These are phyloP conservation scores for Penicillium coprophilum DNA, from an alignment of 495 filamentous ascomycete genomes.

Conservation along the genomic window DNA sequence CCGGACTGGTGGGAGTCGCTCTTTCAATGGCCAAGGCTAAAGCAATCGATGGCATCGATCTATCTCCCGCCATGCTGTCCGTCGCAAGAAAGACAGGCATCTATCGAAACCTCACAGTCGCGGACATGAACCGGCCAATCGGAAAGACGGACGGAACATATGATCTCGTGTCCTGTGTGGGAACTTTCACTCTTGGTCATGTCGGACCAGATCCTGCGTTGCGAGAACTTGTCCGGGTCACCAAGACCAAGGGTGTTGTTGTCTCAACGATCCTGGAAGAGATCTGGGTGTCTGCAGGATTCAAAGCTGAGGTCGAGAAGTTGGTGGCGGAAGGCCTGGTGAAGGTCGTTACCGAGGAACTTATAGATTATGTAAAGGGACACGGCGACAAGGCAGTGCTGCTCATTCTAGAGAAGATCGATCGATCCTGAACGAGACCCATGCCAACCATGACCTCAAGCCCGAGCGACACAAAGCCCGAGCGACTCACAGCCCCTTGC, in stretches of 20 bases:
- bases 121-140: constrained; percentile 39
- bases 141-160: constrained; percentile 34
- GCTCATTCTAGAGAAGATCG: constrained; percentile 34
- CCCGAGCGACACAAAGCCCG: constrained; percentile 6
- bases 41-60: constrained; percentile 45
- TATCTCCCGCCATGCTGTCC: constrained; percentile 44
- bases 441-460: background rate
- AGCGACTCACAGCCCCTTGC: background rate
- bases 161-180: constrained; percentile 46
- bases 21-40: constrained; percentile 32
- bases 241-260: constrained; percentile 38
- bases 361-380: constrained; percentile 41
- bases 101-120: constrained; percentile 38
- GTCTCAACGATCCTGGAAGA: constrained; percentile 45
- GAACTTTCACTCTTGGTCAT: constrained; percentile 49
- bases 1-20: constrained; percentile 42
- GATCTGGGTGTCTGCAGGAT: constrained; percentile 42
- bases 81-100: constrained; percentile 40
- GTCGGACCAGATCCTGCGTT: constrained; percentile 45
- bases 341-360: constrained; percentile 33
- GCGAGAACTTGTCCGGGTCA: constrained; percentile 42
- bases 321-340: constrained; percentile 29
- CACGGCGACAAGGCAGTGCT: constrained; percentile 40
- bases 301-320: constrained; percentile 39
- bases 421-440: constrained; percentile 17